These are phyloP conservation scores for Apocynum venetum DNA, from an alignment of 257 asterid species.

Conservation along the genomic window DNA sequence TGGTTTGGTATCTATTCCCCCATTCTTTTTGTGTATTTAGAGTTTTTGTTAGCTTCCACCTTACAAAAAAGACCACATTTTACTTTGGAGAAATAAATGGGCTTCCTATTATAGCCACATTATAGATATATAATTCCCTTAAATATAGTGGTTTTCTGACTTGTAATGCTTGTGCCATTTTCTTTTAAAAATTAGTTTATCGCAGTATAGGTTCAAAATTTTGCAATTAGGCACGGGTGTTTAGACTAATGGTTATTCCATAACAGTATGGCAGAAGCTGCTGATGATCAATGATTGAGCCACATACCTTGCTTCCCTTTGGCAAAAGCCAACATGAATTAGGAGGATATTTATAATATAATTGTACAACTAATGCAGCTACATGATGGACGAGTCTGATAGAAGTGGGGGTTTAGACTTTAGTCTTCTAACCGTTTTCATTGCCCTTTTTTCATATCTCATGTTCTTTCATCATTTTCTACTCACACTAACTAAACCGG, in stretches of 20 bases:
- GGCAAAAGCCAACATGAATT: background rate
- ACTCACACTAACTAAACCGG: background rate
- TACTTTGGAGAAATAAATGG: slow-evolving; percentile 25
- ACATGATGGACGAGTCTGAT: background rate
- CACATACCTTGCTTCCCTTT: background rate
- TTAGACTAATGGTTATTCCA: background rate
- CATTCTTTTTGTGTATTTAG: slow-evolving; percentile 40
- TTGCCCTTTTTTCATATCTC: background rate
- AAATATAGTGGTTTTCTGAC: background rate
- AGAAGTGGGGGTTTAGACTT: too few species aligned
- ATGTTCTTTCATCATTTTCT: background rate
- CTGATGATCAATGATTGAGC: background rate
- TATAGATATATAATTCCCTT: background rate
- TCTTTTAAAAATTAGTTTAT: too few species aligned
- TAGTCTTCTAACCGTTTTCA: too few species aligned
- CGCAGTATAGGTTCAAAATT: background rate
- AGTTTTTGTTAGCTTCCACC: slow-evolving; percentile 23
- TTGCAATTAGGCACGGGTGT: background rate
- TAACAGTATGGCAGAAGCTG: background rate
- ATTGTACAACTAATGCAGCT: background rate
- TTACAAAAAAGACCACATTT: slow-evolving; percentile 13
- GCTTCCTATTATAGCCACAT: slow-evolving; percentile 19
- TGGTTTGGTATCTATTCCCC: slow-evolving; percentile 30
- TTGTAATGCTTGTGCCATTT: slow-evolving; percentile 8
- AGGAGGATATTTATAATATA: background rate